Evolutionary conservation across 495 filamentous ascomycete genomes (phyloP), one percentile per base, ranked within the genome.

Genomic region (Cairneyella variabilis): DNA sequence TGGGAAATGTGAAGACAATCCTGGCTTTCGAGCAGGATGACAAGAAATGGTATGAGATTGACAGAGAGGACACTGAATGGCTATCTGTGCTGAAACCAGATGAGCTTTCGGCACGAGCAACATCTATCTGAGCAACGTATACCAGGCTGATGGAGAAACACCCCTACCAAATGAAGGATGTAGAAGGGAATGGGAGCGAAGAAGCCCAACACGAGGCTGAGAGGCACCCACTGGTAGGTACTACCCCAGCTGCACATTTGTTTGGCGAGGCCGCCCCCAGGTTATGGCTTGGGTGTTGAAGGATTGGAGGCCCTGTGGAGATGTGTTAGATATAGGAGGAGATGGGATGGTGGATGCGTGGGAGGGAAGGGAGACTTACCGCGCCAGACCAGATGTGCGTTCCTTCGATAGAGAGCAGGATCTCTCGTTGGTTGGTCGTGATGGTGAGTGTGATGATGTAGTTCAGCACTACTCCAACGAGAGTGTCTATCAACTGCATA

Each of bases 361-460:
- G 30, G n/a, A 8, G 30, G 21, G 23, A 20, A 23, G 21, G 14
- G 21, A 8, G 7, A 43, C 40, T 43, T 27, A 43, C 30, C 8
- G 30, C 30, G 16, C 75, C 74, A 27, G 72, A 75, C 74, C 74
- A 78, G 48, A 71, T 67, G 30, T 64, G 64, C 26, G 63, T 66
- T 25, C 75, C 75, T 51, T 71, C 66, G 12, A 67, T 58, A 25
- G 65, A 56, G 10, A 38, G 22, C n/a, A 78, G 68, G 43, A 75
- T 60, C 0, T 51, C 61, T 25, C 57, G 54, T 38, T 78, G 69
- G 38, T 55, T 60, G 11, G 38, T 25, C 11, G 72, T 65, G 42
- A 75, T 72, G 3, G 61, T 64, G 44, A 64, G 69, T 71, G 75
- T 76, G 25, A 77, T 64, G n/a, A 67, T 66, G 53, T 74, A 77